These are phyloP conservation scores for Sporothrix variecibatus DNA, from an alignment of 2,329 filamentous ascomycete species.

Conservation along the genomic window DNA sequence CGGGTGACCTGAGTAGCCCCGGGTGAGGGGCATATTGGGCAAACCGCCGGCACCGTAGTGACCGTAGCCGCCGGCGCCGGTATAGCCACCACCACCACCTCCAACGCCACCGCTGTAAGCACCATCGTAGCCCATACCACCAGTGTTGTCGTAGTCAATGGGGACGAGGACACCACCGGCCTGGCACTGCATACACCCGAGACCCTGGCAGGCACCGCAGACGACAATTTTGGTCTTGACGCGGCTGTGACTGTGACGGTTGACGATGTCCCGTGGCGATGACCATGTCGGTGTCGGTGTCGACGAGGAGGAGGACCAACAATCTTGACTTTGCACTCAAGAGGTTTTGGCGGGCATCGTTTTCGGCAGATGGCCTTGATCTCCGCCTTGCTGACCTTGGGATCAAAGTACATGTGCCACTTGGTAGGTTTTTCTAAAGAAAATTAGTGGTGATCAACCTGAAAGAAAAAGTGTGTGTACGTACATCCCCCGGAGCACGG, in stretches of 20 bases:
- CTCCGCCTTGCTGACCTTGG: constrained; percentile 21
- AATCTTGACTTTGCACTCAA: too few relatives aligned
- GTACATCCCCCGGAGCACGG: constrained; percentile 24
- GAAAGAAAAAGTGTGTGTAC: neutral
- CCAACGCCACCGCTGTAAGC: neutral
- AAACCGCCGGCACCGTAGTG: constrained; percentile 1
- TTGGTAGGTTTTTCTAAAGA: constrained; percentile 6
- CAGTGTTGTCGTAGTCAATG: neutral
- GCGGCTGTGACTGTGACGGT: neutral
- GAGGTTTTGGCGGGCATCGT: neutral
- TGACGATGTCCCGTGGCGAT: neutral
- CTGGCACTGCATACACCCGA: neutral
- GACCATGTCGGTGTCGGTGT: neutral
- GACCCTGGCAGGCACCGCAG: constrained; percentile 13
- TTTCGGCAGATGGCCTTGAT: constrained; percentile 21
- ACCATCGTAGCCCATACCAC: neutral
- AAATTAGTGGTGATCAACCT: neutral
- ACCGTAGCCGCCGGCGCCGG: neutral
- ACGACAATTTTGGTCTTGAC: neutral
- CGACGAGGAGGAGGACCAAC: too few relatives aligned
- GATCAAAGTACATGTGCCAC: constrained; percentile 29
- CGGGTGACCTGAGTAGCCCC: constrained; percentile 18
- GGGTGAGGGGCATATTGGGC: constrained; percentile 3
- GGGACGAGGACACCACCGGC: neutral
- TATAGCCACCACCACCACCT: neutral